These are phyloP conservation scores for Hanseniaspora pseudoguilliermondii DNA, from an alignment of 805 yeast species.

Conservation along the genomic window DNA sequence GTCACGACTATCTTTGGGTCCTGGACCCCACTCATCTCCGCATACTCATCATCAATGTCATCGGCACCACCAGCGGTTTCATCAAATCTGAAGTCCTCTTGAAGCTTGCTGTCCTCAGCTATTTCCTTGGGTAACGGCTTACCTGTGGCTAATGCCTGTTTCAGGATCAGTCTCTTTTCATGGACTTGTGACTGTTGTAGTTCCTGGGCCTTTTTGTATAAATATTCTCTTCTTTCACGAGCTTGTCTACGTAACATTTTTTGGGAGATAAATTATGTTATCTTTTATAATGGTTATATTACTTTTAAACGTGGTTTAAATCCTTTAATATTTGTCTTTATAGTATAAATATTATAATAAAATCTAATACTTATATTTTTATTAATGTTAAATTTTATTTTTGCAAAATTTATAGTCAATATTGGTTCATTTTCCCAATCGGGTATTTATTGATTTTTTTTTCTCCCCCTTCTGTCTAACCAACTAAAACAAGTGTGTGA, in stretches of 20 bases:
- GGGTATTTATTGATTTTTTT: too few relatives aligned
- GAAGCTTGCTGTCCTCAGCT: conserved; percentile 73
- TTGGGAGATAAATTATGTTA: too few relatives aligned
- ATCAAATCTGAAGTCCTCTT: conserved; percentile 74
- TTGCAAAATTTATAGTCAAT: too few relatives aligned
- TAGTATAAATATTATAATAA: too few relatives aligned
- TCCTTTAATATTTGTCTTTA: too few relatives aligned
- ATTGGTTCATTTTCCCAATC: too few relatives aligned
- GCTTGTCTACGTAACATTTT: conserved; percentile 78
- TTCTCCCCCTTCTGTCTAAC: too few relatives aligned
- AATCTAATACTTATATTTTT: too few relatives aligned
- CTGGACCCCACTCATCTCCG: conserved; percentile 68
- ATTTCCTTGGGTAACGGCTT: conserved; percentile 80
- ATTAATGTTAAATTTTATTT: too few relatives aligned
- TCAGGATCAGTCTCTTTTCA: conserved; percentile 74
- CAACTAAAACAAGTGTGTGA: not conserved
- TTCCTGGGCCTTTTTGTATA: conserved; percentile 78
- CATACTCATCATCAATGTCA: conserved; percentile 82
- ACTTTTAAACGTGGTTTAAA: too few relatives aligned
- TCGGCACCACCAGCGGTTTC: conserved; percentile 38
- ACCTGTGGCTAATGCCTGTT: conserved; percentile 82
- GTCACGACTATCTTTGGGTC: conserved; percentile 90
- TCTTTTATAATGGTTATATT: not conserved
- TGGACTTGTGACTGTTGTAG: conserved; percentile 77
- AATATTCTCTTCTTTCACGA: conserved; percentile 87